Evolutionary conservation across 768 basidiomycete species (phyloP).

Genomic region (Russula compacta): DNA sequence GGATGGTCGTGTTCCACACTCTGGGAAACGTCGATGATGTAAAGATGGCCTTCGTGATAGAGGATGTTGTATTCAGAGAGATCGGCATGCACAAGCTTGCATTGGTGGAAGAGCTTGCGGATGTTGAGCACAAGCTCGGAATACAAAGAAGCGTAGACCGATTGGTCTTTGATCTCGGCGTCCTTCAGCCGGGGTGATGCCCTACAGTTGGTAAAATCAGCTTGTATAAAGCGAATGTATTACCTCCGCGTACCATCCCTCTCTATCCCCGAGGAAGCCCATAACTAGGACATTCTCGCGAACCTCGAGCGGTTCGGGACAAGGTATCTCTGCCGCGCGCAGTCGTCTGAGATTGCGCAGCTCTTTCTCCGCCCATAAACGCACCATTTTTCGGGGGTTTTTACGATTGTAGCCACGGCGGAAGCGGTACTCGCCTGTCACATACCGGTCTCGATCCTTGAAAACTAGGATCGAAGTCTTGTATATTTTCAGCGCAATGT

Average conservation of each 20-base stretch:
- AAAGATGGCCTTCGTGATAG: slow-evolving; percentile 72
- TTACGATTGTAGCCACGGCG: slow-evolving; percentile 74
- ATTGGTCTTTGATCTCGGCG: slow-evolving; percentile 44
- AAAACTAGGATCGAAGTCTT: slow-evolving; percentile 97
- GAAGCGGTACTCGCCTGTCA: slow-evolving; percentile 94
- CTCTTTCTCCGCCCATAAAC: slow-evolving; percentile 98
- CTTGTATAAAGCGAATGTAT: background rate
- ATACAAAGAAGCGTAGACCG: slow-evolving; percentile 56
- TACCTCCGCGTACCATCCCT: slow-evolving; percentile 59
- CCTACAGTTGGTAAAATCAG: slow-evolving; percentile 34
- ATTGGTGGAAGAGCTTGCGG: slow-evolving; percentile 79
- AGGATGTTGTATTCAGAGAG: slow-evolving; percentile 97
- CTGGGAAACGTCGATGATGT: slow-evolving; percentile 97
- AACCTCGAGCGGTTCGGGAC: slow-evolving; percentile 87
- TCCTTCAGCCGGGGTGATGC: slow-evolving; percentile 93
- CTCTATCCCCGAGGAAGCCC: slow-evolving; percentile 76
- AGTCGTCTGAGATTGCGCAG: slow-evolving; percentile 91
- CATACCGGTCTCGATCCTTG: slow-evolving; percentile 96
- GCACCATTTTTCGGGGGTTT: slow-evolving; percentile 98
- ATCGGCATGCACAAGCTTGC: slow-evolving; percentile 95
- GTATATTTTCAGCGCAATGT: slow-evolving; percentile 94
- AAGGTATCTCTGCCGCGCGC: slow-evolving; percentile 70
- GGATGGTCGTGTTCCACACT: slow-evolving; percentile 99
- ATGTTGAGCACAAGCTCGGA: slow-evolving; percentile 68
- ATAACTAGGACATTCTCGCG: slow-evolving; percentile 96